Conservation (phyloP, 331 rosid species). For the Telfairia occidentalis region DNA sequence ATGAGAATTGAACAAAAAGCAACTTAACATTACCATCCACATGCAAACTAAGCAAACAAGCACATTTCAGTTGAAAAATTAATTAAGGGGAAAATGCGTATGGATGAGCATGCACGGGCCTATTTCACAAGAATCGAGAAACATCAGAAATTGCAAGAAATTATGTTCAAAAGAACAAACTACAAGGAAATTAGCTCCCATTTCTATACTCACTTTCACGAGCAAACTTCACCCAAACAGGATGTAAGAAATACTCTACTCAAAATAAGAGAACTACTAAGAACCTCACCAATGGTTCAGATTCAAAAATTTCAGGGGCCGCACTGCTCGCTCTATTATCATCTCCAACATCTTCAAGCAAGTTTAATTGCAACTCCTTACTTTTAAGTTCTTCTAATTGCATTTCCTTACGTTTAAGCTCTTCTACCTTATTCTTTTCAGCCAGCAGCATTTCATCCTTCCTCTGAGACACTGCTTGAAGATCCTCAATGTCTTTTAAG, state of each 20-base stretch:
- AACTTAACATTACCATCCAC: neutral
- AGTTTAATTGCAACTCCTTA: slow-evolving; percentile 39
- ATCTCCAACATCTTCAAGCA: slow-evolving; percentile 70
- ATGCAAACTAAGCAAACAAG: neutral
- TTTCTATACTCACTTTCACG: neutral
- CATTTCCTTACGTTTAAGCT: slow-evolving; percentile 37
- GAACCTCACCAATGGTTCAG: slow-evolving; percentile 74
- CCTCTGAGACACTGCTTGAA: slow-evolving; percentile 40
- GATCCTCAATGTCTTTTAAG: slow-evolving; percentile 54
- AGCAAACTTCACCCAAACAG: neutral
- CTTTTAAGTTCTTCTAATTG: slow-evolving; percentile 40
- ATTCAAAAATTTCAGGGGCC: slow-evolving; percentile 67
- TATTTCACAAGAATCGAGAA: neutral
- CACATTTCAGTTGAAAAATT: neutral
- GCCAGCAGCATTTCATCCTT: slow-evolving; percentile 60
- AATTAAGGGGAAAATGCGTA: neutral
- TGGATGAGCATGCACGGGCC: neutral
- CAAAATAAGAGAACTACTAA: slow-evolving; percentile 1
- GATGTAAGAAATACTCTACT: neutral
- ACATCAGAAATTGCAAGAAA: neutral
- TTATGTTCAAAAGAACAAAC: neutral
- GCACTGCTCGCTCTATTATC: slow-evolving; percentile 33
- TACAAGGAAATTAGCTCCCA: neutral
- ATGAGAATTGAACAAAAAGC: neutral
- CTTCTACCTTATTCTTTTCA: slow-evolving; percentile 64